These are phyloP conservation scores for Mycena epipterygia DNA, from an alignment of 768 basidiomycete genomes.

Conservation along the genomic window DNA sequence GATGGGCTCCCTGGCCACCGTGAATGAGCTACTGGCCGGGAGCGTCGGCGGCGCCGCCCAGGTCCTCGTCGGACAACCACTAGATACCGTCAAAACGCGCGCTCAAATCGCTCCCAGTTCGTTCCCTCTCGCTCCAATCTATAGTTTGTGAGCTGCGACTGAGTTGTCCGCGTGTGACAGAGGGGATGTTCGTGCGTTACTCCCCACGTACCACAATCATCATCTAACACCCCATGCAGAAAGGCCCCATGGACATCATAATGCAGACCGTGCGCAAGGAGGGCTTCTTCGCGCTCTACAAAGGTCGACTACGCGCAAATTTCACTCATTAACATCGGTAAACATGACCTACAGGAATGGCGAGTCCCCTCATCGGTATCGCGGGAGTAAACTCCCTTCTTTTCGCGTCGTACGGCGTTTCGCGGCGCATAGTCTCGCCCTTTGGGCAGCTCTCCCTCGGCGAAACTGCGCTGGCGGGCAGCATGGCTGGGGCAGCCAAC, in stretches of 20 bases:
- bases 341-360: slow-evolving; percentile 73
- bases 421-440: slow-evolving; percentile 87
- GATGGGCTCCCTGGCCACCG: slow-evolving; percentile 60
- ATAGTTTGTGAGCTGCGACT: neutral
- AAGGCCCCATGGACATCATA: slow-evolving; percentile 94
- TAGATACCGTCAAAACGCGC: slow-evolving; percentile 91
- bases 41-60: slow-evolving; percentile 95
- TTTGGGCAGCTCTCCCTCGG: slow-evolving; percentile 86
- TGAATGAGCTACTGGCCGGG: slow-evolving; percentile 90
- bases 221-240: slow-evolving; percentile 57
- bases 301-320: slow-evolving; percentile 66
- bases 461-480: slow-evolving; percentile 88
- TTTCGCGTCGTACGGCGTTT: slow-evolving; percentile 91
- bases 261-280: slow-evolving; percentile 87
- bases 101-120: slow-evolving; percentile 66
- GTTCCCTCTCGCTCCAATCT: too few relatives aligned
- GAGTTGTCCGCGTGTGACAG: slow-evolving; percentile 51
- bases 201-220: neutral
- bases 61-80: slow-evolving; percentile 93
- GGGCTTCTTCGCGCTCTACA: slow-evolving; percentile 94
- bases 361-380: slow-evolving; percentile 91
- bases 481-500: slow-evolving; percentile 93
- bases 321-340: too few relatives aligned
- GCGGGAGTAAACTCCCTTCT: slow-evolving; percentile 97
- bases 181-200: slow-evolving; percentile 89